Conservation (phyloP, 2,329 filamentous ascomycete genomes). For the Fusarium pseudograminearum region DNA sequence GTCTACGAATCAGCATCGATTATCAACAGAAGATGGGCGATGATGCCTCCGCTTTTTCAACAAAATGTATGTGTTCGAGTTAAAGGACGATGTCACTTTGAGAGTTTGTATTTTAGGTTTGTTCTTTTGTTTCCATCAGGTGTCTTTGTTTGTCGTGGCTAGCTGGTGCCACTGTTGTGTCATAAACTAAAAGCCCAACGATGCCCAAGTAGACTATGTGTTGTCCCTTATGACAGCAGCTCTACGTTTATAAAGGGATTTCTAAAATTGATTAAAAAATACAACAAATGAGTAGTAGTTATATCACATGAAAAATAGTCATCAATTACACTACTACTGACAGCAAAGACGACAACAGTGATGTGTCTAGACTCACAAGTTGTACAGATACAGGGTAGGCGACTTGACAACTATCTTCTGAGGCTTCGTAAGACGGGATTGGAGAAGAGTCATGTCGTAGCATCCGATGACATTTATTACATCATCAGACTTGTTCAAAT, state of each 20-base stretch:
- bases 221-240: neutral
- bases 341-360: neutral
- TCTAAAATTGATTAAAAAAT: neutral
- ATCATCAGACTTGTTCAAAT: conserved; percentile 17
- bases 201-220: neutral
- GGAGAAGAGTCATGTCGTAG: conserved; percentile 24
- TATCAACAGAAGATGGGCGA: neutral
- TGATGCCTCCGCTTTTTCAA: conserved; percentile 5
- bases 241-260: neutral
- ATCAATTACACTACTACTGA: neutral
- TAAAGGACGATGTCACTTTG: neutral
- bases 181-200: neutral
- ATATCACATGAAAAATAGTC: neutral
- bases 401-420: accelerated
- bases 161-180: neutral
- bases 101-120: neutral
- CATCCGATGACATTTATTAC: conserved; percentile 16
- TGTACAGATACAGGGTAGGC: neutral
- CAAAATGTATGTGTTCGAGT: neutral
- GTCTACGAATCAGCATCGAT: conserved; percentile 4
- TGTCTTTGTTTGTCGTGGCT: neutral
- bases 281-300: accelerated
- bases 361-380: neutral
- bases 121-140: neutral
- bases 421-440: conserved; percentile 6